Base-by-base conservation (phyloP, 108 stramenopile genomes). In the Mayamaea pseudoterrestris region DNA sequence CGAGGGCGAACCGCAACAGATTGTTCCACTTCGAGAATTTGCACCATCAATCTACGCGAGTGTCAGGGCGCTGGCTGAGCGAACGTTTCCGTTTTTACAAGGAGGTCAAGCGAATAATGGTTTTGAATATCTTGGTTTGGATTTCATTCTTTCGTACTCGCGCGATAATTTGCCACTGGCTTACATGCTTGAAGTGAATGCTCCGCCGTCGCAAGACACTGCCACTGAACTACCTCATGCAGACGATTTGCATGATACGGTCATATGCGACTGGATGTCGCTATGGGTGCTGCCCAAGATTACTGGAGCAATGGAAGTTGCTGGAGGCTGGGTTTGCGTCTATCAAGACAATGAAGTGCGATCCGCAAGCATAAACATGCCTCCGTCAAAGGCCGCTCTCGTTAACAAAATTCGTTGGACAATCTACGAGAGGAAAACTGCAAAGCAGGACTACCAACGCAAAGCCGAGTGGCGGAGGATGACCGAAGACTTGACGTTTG, bases 51-150 rank as follows among this genome's bases (percentile, higher is more conserved):
- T 90, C 31, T 44, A 57, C 20, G 74, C 77, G 26, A 71, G 65
- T 3, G 51, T 89, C 2, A 61, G 74, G 1, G 50, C 48, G 22
- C 45, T 84, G 36, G 69, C 78, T 12, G 9, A 63, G 47, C 47
- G 53, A 13, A 54, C 75, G 2, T 58, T 63, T 34, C 61, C 69
- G 5, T 78, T 60, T 68, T 28, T 79, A 11, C 31, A 65, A 17
- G 88, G 88, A 48, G 88, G 88, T 14, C 45, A 75, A 32, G 60
- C 61, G 7, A 90, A 90, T 60, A 14, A 60, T 41, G 88, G 88
- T n/a, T 84, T 90, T 39, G 88, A 90, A 64, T 90, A 90, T 41
- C 53, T 83, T 14, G 88, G 88, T 24, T 57, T 90, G 53, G 88
- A 90, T 51, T 90, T 84, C 55, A 71, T 84, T 17, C 48, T 90